A percentile compares a stretch with the other conserved stretches of the same genome.
Conservation (phyloP, 169 alveolate species). For the Eimeria mitis region DNA sequence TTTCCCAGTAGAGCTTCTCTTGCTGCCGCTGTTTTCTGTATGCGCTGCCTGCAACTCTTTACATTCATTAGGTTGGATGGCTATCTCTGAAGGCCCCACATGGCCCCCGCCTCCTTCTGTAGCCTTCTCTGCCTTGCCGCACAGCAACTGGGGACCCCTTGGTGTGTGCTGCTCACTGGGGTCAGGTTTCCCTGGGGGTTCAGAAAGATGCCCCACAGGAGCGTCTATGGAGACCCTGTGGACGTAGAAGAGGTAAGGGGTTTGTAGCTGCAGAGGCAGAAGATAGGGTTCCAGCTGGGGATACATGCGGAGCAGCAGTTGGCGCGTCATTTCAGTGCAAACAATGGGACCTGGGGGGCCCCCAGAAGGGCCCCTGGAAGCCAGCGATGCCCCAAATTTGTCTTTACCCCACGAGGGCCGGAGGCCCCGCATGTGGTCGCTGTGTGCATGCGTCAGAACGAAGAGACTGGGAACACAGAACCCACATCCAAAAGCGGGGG, state of each 20-base stretch:
- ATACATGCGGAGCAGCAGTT: background rate
- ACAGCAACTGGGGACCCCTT: background rate
- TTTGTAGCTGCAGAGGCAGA: background rate
- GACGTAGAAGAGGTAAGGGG: background rate
- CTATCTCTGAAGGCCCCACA: background rate
- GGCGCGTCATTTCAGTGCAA: slow-evolving; percentile 22
- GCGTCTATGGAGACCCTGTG: background rate
- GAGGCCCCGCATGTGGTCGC: slow-evolving; percentile 18
- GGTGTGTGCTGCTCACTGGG: background rate
- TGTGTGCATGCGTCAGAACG: slow-evolving; percentile 2
- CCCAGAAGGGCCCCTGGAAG: background rate
- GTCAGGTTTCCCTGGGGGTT: background rate
- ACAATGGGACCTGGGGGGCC: slow-evolving; percentile 15
- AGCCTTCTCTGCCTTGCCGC: background rate
- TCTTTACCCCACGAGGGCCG: background rate
- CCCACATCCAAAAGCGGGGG: background rate
- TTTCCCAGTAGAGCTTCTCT: background rate
- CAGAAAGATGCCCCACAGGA: background rate
- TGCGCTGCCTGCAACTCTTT: background rate
- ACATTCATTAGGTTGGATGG: background rate
- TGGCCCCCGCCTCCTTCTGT: background rate
- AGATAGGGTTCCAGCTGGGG: background rate
- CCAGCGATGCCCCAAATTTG: background rate
- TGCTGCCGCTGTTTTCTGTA: background rate
- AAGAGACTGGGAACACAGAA: slow-evolving; percentile 7